Conservation (phyloP, 495 filamentous ascomycete species). For the Xeromyces bisporus region DNA sequence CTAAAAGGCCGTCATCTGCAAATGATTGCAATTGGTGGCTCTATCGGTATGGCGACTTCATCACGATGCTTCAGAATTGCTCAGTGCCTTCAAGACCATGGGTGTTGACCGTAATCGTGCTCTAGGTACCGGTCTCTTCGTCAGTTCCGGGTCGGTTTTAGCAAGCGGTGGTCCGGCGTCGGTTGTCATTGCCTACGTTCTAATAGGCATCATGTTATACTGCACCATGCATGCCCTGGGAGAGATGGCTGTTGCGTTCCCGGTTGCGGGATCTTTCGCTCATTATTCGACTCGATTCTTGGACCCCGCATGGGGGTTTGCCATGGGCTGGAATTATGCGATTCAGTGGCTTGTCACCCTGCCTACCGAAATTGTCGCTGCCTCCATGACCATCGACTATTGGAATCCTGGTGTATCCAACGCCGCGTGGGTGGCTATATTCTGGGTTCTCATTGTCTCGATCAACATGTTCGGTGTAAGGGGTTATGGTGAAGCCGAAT, state of each 20-base stretch:
- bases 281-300: slow-evolving; percentile 85
- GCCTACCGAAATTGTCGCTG: slow-evolving; percentile 81
- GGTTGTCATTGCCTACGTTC: slow-evolving; percentile 59
- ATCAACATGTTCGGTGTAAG: slow-evolving; percentile 83
- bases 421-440: slow-evolving; percentile 73
- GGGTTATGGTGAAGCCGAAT: slow-evolving; percentile 84
- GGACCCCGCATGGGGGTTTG: slow-evolving; percentile 93
- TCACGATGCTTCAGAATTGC: not conserved
- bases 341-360: slow-evolving; percentile 84
- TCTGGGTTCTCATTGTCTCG: slow-evolving; percentile 51
- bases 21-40: slow-evolving; percentile 95
- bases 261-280: slow-evolving; percentile 83
- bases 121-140: slow-evolving; percentile 76
- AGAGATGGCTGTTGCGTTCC: slow-evolving; percentile 82
- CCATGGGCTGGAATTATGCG: slow-evolving; percentile 98
- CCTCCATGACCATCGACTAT: slow-evolving; percentile 73
- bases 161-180: slow-evolving; percentile 70
- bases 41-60: slow-evolving; percentile 57
- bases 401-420: slow-evolving; percentile 55
- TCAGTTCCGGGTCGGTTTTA: slow-evolving; percentile 68
- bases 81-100: not conserved
- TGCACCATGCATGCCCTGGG: slow-evolving; percentile 84
- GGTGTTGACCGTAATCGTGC: too few relatives aligned
- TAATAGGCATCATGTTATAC: slow-evolving; percentile 82
- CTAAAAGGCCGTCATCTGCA: slow-evolving; percentile 78